These are phyloP conservation scores for Monosporascus cannonballus DNA, from an alignment of 2,329 filamentous ascomycete species.

Conservation along the genomic window DNA sequence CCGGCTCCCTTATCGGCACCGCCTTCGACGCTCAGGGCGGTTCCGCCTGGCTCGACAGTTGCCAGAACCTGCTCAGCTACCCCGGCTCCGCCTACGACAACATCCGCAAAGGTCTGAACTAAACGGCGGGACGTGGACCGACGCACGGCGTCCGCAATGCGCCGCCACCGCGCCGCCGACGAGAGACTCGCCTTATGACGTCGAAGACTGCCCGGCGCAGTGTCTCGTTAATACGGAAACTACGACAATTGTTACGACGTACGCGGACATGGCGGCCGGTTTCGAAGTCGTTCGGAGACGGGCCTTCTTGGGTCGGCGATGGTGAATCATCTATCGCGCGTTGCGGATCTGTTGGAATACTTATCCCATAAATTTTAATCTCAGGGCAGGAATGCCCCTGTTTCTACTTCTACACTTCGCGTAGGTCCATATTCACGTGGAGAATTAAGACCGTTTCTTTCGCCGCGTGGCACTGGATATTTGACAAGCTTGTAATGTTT, in stretches of 20 bases:
- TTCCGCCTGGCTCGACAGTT: slow-evolving; percentile 13
- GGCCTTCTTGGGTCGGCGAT: neutral
- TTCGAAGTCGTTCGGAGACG: neutral
- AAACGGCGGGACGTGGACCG: neutral
- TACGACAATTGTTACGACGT: neutral
- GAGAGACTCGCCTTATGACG: neutral
- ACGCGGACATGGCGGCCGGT: neutral
- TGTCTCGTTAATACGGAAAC: neutral
- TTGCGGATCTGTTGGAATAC: too few relatives aligned
- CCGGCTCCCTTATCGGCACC: slow-evolving; percentile 51
- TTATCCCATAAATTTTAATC: too few relatives aligned
- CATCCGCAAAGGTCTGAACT: slow-evolving; percentile 20
- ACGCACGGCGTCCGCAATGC: too few relatives aligned
- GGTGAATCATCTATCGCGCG: too few relatives aligned
- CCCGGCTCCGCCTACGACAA: slow-evolving; percentile 24
- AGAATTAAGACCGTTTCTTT: too few relatives aligned
- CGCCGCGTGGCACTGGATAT: too few relatives aligned
- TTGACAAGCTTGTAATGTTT: too few relatives aligned
- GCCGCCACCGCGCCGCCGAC: too few relatives aligned
- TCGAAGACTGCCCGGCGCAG: neutral
- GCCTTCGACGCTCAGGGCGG: slow-evolving; percentile 20
- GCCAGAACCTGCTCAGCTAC: slow-evolving; percentile 22
- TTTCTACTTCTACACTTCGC: too few relatives aligned
- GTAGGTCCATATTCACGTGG: too few relatives aligned
- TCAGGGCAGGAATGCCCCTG: too few relatives aligned